Base-by-base conservation (phyloP, 148 eudicot species). In the Camellia lanceoleosa region DNA sequence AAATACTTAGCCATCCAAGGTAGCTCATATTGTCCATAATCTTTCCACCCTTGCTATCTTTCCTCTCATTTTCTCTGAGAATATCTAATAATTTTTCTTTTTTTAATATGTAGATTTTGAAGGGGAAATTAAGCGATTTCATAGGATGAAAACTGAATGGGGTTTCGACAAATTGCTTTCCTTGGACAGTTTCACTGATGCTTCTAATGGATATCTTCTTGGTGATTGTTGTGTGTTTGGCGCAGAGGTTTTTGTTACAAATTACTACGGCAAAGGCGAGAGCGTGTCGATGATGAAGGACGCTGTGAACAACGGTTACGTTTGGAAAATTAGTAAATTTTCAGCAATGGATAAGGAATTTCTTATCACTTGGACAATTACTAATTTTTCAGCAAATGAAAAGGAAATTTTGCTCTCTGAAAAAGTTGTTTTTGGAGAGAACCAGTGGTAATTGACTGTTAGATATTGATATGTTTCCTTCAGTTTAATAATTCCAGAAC, bases 91-190 rank as follows among this genome's bases (percentile, higher is more conserved):
- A 3, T 59, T 4, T 18, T 59, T 3, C 11, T 38, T 10, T 10
- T 30, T 15, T 10, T 56, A 9, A 13, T 56, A 0, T 9, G 12
- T 18, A 68, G 71, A 68, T 42, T 47, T 47, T 1, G 71, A 68
- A 67, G 51, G 49, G 49, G 71, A 23, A 23, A 23, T 46, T 8
- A n/a, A 38, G 73, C 55, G 15, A 7, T 70, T 70, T 47, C 38
- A 41, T 41, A 0, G 20, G 3, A 0, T 16, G 51, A 74, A 74
- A 14, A 41, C 65, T 1, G 65, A 70, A 19, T 70, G 73, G 56
- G 73, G 73, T 8, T 47, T 70, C 9, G 73, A 70, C 49, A 0
- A 19, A 8, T 74, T 74, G 3, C 77, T 74, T 74, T 12, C 73
- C 56, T 14, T 70, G 0, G 55, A 19, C 2, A 47, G 12, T 47